Evolutionary conservation across 2,329 filamentous ascomycete species (phyloP).

Genomic region (Diplocarpon mali): DNA sequence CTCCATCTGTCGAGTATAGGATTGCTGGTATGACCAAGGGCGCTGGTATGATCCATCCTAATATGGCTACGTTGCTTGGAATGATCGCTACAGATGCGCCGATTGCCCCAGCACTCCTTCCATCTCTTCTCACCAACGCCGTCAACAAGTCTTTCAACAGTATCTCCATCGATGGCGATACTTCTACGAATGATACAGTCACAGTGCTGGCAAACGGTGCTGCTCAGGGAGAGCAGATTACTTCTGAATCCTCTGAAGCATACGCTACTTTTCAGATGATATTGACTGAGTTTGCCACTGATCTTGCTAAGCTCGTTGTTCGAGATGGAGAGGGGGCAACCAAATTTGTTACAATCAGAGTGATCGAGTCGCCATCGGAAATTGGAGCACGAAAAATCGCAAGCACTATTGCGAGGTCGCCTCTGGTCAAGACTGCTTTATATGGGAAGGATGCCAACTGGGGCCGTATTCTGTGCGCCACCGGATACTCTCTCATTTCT

Average conservation of each 20-base stretch:
- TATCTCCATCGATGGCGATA: constrained; percentile 95
- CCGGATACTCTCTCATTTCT: constrained; percentile 64
- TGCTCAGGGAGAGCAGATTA: constrained; percentile 59
- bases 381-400: constrained; percentile 68
- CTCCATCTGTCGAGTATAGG: constrained; percentile 62
- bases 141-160: constrained; percentile 86
- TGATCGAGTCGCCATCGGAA: constrained; percentile 60
- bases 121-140: constrained; percentile 58
- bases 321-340: constrained; percentile 95
- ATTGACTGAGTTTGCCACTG: constrained; percentile 66
- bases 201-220: constrained; percentile 93
- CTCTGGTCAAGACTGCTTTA: constrained; percentile 91
- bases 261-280: constrained; percentile 60
- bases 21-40: constrained; percentile 96
- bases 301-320: constrained; percentile 85
- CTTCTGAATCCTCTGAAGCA: constrained; percentile 43
- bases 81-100: constrained; percentile 88
- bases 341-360: constrained; percentile 91
- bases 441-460: constrained; percentile 98
- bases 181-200: constrained; percentile 93
- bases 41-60: constrained; percentile 97
- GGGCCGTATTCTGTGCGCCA: constrained; percentile 92
- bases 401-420: constrained; percentile 78
- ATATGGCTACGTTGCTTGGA: constrained; percentile 93
- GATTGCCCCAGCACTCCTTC: constrained; percentile 56